Evolutionary conservation across 2,329 filamentous ascomycete genomes (phyloP).

Genomic region (Coniochaeta sp.): DNA sequence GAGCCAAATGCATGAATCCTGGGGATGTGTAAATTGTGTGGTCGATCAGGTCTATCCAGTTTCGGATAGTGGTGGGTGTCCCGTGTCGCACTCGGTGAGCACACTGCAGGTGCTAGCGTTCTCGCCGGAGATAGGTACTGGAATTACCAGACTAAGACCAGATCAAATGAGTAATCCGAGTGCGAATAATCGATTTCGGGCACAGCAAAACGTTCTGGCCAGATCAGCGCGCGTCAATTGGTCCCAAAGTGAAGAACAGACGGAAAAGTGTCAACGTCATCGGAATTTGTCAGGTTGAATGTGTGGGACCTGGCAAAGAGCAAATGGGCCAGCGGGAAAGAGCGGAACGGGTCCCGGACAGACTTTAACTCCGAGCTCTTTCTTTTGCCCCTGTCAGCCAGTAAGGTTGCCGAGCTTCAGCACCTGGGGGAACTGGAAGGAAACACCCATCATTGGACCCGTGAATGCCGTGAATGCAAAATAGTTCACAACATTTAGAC

Average conservation of each 20-base stretch:
- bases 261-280: background rate
- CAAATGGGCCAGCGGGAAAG: background rate
- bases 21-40: no score
- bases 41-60: no score
- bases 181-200: background rate
- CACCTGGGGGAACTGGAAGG: no score
- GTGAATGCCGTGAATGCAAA: no score
- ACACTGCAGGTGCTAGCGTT: background rate
- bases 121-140: background rate
- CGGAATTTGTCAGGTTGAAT: background rate
- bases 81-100: no score
- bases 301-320: background rate
- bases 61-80: no score
- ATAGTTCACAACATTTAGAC: no score
- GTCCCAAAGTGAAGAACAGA: background rate
- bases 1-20: no score
- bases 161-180: background rate
- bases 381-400: no score
- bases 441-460: background rate
- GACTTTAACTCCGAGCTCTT: background rate
- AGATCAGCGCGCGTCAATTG: background rate
- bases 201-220: background rate
- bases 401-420: no score
- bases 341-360: constrained; percentile 1
- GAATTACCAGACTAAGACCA: no score